These are phyloP conservation scores for Ganoderma multipileum DNA, from an alignment of 1,284 basidiomycete species.

Conservation along the genomic window DNA sequence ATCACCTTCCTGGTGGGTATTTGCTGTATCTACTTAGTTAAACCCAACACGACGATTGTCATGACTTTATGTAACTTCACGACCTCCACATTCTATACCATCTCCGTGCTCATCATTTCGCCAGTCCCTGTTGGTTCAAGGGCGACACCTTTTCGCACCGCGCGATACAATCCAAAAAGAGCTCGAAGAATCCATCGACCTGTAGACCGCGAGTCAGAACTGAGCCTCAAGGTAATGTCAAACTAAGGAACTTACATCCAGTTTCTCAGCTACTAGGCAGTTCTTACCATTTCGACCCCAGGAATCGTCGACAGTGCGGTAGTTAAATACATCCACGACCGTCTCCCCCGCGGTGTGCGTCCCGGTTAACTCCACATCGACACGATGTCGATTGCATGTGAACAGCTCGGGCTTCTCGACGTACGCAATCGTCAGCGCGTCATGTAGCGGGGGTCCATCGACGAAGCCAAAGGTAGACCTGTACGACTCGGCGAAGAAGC, in stretches of 20 bases:
- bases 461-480: constrained; percentile 74
- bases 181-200: constrained; percentile 69
- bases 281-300: constrained; percentile 79
- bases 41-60: constrained; percentile 20
- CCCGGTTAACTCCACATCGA: constrained; percentile 78
- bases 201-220: constrained; percentile 37
- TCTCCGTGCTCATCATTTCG: background rate
- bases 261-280: constrained; percentile 52
- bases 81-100: constrained; percentile 1
- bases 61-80: constrained; percentile 18
- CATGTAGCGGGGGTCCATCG: constrained; percentile 83
- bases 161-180: constrained; percentile 66
- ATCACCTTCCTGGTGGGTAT: background rate
- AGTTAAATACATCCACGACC: constrained; percentile 77
- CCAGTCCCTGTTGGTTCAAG: constrained; percentile 44
- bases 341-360: constrained; percentile 75
- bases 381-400: constrained; percentile 62
- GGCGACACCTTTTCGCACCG: constrained; percentile 66
- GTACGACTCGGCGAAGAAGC: constrained; percentile 75
- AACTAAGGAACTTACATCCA: constrained; percentile 58
- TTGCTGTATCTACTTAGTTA: constrained; percentile 26
- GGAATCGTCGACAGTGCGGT: constrained; percentile 58
- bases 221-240: background rate
- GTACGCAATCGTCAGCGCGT: constrained; percentile 81
- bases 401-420: constrained; percentile 72